Evolutionary conservation across 2,329 filamentous ascomycete genomes (phyloP).

Genomic region (Anthostomella pinea): DNA sequence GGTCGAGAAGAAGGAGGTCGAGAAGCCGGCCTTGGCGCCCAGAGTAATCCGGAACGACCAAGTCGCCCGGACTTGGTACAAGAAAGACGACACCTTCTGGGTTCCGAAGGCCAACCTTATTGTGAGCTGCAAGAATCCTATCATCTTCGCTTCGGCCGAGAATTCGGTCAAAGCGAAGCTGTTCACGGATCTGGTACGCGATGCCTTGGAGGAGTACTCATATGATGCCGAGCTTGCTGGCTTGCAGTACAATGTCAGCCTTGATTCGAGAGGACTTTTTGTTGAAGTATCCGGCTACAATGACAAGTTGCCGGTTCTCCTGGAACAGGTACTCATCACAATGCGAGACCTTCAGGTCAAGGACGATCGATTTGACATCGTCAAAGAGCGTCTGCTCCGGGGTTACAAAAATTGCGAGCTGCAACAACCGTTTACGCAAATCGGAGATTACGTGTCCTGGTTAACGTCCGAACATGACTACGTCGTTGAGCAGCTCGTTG

Average conservation of each 20-base stretch:
- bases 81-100: conserved; percentile 98
- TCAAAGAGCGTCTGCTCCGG: conserved; percentile 79
- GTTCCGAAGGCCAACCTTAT: conserved; percentile 90
- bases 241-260: conserved; percentile 74
- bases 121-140: conserved; percentile 74
- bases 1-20: conserved; percentile 90
- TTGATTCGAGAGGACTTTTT: conserved; percentile 70
- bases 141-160: conserved; percentile 75
- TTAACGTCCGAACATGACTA: conserved; percentile 74
- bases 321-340: conserved; percentile 83
- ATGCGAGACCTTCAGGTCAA: conserved; percentile 82
- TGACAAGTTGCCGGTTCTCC: conserved; percentile 85
- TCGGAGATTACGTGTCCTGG: conserved; percentile 79
- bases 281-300: conserved; percentile 88
- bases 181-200: conserved; percentile 81
- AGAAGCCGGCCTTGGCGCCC: conserved; percentile 69
- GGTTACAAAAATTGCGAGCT: conserved; percentile 84
- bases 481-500: conserved; percentile 75
- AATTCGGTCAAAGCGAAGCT: conserved; percentile 75
- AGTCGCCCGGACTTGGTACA: conserved; percentile 84
- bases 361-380: conserved; percentile 84
- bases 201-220: conserved; percentile 87
- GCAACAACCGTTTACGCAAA: conserved; percentile 84
- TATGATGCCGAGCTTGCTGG: conserved; percentile 96
- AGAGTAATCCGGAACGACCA: conserved; percentile 83